Evolutionary conservation across 306 rosid species (phyloP), one percentile per base, ranked within the genome.

Genomic region (Crataegus laevigata): DNA sequence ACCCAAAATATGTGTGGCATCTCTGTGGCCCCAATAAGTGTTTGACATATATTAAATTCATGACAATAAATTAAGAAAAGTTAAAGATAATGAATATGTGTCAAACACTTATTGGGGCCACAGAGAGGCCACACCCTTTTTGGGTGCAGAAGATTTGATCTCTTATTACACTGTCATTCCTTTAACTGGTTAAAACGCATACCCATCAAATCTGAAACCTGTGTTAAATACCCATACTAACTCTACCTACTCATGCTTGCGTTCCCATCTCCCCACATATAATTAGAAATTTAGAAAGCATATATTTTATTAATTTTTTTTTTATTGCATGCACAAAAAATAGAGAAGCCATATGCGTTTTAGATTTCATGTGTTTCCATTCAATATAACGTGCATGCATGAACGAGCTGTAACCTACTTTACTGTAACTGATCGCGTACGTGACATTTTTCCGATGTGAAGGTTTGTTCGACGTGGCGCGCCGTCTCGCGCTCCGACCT

Each of bases 381-480:
- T 28, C 11, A 60, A 34, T 19, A 15, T 25, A 34, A 65, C 18
- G 47, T 32, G 47, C 69, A 34, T 65, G 28, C 50, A 34, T 34
- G 69, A 65, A 34, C 22, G 2, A 34, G 26, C n/a, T 29, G 67
- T 34, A 32, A 14, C 50, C 25, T 30, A 34, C 4, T 10, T 10
- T 19, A 9, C 26, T 2, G 22, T 21, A 10, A 15, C 8, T n/a
- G 1, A 1, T 21, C 1, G 2, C 4, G 13, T 4, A 34, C 47
- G 28, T 34, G 69, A 21, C 69, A 65, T 2, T 42, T 80, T 30
- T 2, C 43, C 8, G 34, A 29, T 9, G 1, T 17, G 82, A 84
- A 94, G 99, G 98, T 96, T 4, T 96, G 97, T 78, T 87, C 96
- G 11, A 90, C 92, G 51, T 96, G 99, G 98, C 87, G 88, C 0